Evolutionary conservation across 108 stramenopile species (phyloP).

Genomic region (Aureococcus anophagefferens): DNA sequence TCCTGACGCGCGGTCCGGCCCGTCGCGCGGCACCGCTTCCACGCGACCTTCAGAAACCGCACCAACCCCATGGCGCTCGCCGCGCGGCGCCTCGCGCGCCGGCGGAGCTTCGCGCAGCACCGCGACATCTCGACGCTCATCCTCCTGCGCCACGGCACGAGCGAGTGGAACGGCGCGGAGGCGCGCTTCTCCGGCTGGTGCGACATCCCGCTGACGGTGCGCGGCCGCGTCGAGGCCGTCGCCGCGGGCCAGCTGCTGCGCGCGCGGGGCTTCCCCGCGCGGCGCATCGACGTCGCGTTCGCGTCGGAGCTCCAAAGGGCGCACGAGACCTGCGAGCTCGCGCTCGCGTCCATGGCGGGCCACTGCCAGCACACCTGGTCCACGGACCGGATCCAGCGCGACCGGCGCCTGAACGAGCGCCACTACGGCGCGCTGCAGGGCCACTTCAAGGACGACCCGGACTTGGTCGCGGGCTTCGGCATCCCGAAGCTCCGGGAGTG

Average conservation of each 20-base stretch:
- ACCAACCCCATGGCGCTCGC: too few species aligned
- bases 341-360: not conserved
- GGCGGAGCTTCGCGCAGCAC: too few species aligned
- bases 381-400: conserved; percentile 4
- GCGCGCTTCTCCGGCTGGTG: conserved; percentile 13
- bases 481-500: conserved; percentile 19
- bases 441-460: conserved; percentile 18
- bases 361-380: not conserved
- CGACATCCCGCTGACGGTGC: conserved; percentile 6
- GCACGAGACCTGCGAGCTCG: conserved; percentile 3
- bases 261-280: not conserved
- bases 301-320: conserved; percentile 11
- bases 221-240: conserved; percentile 1
- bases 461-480: conserved; percentile 19
- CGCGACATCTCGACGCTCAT: conserved; percentile 15
- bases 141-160: conserved; percentile 30
- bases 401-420: conserved; percentile 37
- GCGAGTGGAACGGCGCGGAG: conserved; percentile 22
- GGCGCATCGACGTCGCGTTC: conserved; percentile 10
- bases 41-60: too few species aligned
- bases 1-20: too few species aligned
- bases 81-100: too few species aligned
- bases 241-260: conserved; percentile 2
- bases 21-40: too few species aligned
- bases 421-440: conserved; percentile 44